Base-by-base conservation (phyloP, 495 filamentous ascomycete genomes). In the Endocarpon pusillum region DNA sequence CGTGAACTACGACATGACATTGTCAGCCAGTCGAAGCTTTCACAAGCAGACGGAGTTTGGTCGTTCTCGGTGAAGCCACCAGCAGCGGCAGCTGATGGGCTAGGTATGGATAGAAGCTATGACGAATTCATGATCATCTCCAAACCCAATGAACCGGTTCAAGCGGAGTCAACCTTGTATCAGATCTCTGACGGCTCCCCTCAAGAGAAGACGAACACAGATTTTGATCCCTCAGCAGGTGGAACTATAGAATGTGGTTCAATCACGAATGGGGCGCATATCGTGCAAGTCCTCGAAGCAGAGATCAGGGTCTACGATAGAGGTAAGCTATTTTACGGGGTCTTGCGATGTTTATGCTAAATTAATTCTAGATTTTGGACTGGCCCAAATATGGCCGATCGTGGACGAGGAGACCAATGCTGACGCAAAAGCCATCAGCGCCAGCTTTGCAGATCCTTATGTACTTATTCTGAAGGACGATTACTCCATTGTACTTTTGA, bases 381-480 rank as follows among this genome's bases (percentile, higher is more conserved):
- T 99, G 22, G 67, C 73, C 28, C 86, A 96, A 47, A 94, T 96
- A 20, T 67, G 93, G 36, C 82, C 84, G 2, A 75, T 94, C 59
- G 67, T 72, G 36, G 87, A 96, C 41, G 89, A 94, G 43, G 80
- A 81, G 30, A 82, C 72, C 0, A 84, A 75, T 14, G 79, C 83
- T 22, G 75, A 76, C 41, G 73, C 81, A 3, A 64, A 72, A 23
- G 75, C 86, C 18, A 56, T 82, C 25, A 80, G 68, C 45, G 77
- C 78, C n/a, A 89, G 79, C 51, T 81, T 96, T 43, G 64, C 66
- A 9, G 89, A 94, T 46, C 84, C 85, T 4, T 94, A 80, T 48
- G 46, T 99, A n/a, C 59, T 92, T 2, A 67, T 99, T 3, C 49
- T 94, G 26, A 67, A 80, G 36, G 81, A 93, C 37, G 84, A 94